Evolutionary conservation across 805 yeast species (phyloP), one percentile per base, ranked within the genome.

Genomic region (Barnettozyma siamensis): DNA sequence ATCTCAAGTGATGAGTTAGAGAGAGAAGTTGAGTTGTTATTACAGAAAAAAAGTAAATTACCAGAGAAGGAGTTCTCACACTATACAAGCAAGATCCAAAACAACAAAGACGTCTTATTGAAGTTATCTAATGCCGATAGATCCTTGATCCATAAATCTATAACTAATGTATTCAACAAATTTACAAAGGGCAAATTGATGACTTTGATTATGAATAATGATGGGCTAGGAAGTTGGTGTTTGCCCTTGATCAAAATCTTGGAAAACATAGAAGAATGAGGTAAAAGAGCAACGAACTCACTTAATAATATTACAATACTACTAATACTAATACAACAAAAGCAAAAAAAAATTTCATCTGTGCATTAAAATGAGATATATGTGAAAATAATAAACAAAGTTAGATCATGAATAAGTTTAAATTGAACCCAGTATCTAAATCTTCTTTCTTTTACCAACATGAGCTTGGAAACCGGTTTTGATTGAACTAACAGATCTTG

Each of bases 401-500:
- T 32, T 9, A 9, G 20, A n/a, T n/a, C n/a, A 6, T 13, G 27
- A 20, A 20, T 11, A 23, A 11, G 17, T n/a, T 17, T 19, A 15
- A n/a, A n/a, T 10, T 17, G 15, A 32, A 23, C n/a, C 33, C 24
- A 21, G 24, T 12, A 15, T 21, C 37, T 27, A 41, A 23, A 41
- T 70, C 67, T 72, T 83, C 79, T 80, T 85, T 81, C 91, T 85
- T 67, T 84, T 83, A 55, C 95, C 95, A 58, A 87, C 81, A 62
- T 86, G 91, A 55, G 99, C 99, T 74, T 89, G 96, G 95, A 87
- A 93, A 83, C 99, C 99, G 37, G 97, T 87, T 80, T 94, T 93
- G 68, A 93, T 93, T 35, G 96, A 88, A 54, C 93, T 80, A 43
- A 93, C 99, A 38, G 97, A 88, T 71, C 96, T 83, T 37, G 97